Evolutionary conservation across 768 basidiomycete species (phyloP), one percentile per base, ranked within the genome.

Genomic region (Asterophora parasitica): DNA sequence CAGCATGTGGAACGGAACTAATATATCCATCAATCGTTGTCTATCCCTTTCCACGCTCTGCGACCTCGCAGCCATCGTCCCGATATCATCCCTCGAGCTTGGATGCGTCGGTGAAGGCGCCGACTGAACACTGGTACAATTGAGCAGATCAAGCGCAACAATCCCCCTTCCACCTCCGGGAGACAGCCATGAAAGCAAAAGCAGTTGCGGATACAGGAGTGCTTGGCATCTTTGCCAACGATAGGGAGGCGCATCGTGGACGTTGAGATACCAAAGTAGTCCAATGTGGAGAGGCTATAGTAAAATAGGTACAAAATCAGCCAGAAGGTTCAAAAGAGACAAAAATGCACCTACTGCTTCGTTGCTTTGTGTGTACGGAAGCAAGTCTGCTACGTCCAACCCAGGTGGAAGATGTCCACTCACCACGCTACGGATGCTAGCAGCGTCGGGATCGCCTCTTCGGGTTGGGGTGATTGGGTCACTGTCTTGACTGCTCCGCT

Each of bases 1-100:
- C 30, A 92, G 61, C 72, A 96, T 77, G 61, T 94, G 92, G 67
- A 96, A 95, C 0, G 92, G 92, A 48, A 90, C 90, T 4, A 95
- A 62, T 48, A 81, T 75, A 51, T 92, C 86, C 71, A 85, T 70
- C 51, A 90, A 62, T 47, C 73, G 67, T 57, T 72, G 64, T 48
- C 71, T 66, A 56, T 73, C 74, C 42, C 69, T 52, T 60, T 60
- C 74, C 19, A 68, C 65, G 44, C 74, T 78, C 61, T 90, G 85
- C 44, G 73, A 65, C 48, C 73, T 71, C 1, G 92, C 92, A 11
- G 92, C 91, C 20, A 86, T 73, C 7, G 88, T 91, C 0, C 93
- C 93, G 4, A 94, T 83, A 59, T 95, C 93, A 50, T 89, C 92
- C 28, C 76, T 73, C 0, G 91, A 89, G 44, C 77, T 79, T 0